Base-by-base conservation (phyloP, 2,329 filamentous ascomycete species). In the Aspergillus pseudoviridinutans region DNA sequence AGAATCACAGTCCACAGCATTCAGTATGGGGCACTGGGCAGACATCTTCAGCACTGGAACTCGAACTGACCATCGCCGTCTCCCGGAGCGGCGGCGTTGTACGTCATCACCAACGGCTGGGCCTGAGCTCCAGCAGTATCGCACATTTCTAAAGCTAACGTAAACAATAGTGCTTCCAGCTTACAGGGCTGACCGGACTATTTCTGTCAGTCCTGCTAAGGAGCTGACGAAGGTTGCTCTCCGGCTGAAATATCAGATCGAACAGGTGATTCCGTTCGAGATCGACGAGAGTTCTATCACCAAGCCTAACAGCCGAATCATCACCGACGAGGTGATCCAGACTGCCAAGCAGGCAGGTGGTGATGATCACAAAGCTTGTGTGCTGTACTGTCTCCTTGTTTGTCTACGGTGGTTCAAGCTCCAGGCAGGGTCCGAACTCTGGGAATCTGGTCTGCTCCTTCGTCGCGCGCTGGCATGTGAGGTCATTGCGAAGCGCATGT, bases 181-280 rank as follows among this genome's bases (percentile, higher is more conserved):
- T 28, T 73, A 75, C 60, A 63, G 58, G 27, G 63, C 65, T 44
- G 78, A 80, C 35, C 63, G 74, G 46, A 58, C 71, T 24, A 63
- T 85, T 46, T 87, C 90, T 10, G 86, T 89, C 28, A 86, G 93
- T 38, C 84, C 90, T 1, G 81, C 92, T 12, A 80, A 83, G 58
- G 88, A 94, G 67, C 92, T 97, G 60, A 97, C 93, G 60, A 92
- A 92, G 71, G 83, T 95, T 56, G 93, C 92, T 27, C 83, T 99
- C 17, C 90, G 92, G 57, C 81, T 99, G 62, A 95, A 93, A 67
- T 91, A 95, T 71, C 86, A 96, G 65, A 87, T 99, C 67, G 92
- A 96, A 75, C 85, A 92, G 71, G 88, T 92, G 55, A 85, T 99
- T 27, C 90, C 93, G 1, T 97, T 91, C 78, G 94, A 99, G 74